Base-by-base conservation (phyloP, 371 early-diverging fungal genomes). In the Rhizopus stolonifer region DNA sequence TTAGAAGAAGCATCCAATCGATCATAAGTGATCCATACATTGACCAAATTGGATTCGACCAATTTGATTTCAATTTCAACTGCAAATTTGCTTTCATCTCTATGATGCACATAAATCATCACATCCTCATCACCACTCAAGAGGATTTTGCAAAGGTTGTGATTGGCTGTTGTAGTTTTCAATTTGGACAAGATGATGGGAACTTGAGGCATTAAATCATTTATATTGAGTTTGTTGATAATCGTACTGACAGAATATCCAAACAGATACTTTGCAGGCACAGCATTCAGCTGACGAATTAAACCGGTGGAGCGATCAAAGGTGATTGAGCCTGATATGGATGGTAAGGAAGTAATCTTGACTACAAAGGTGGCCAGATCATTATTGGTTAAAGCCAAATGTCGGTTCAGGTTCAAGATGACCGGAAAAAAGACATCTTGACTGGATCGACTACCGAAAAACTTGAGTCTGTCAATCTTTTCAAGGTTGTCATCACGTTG, bases 181-280 rank as follows among this genome's bases (percentile, higher is more conserved):
- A 46, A 19, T 14, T 15, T 11, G 4, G 46, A 25, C 19, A 4
- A 68, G 43, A 56, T 8, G 13, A 58, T 53, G 13, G 80, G 73
- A 25, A 85, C 75, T 38, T 80, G 76, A 10, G 87, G 88, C 15
- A 87, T 55, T 18, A 87, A 52, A 10, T 71, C 68, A 11, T 69
- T 64, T 36, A 87, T 72, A 13, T 68, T 63, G 40, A 66, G 58
- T 9, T 64, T 68, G 22, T 78, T 80, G 1, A 75, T 67, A 19
- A 86, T 69, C 8, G 62, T 60, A 9, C 62, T 58, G 1, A 70
- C 61, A 1, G 73, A 61, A 46, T 74, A 76, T 11, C 87, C 87
- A 69, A 88, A 87, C 8, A 88, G 68, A 42, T 86, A 87, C 60
- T 87, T 86, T 36, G 84, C 78, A 43, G 85, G 83, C 5, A 83